A percentile compares a stretch with the other conserved stretches of the same genome.
These are phyloP conservation scores for Bothriochloa decipiens DNA, from an alignment of 176 grass and related monocot genomes.

Conservation along the genomic window DNA sequence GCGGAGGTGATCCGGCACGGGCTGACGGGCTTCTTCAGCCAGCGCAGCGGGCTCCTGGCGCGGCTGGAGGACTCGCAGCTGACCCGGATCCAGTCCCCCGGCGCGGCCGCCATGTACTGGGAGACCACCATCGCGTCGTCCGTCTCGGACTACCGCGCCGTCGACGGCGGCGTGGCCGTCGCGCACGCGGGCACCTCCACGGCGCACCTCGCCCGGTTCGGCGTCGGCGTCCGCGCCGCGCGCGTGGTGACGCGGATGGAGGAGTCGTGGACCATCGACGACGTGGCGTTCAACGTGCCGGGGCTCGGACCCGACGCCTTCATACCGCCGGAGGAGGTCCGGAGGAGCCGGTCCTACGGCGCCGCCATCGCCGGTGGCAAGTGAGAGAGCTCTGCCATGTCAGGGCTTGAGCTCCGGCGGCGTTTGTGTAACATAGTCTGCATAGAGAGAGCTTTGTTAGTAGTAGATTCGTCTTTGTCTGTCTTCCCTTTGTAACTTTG, in stretches of 20 bases:
- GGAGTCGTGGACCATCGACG: constrained; percentile 92
- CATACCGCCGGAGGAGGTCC: constrained; percentile 92
- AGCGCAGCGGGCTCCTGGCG: constrained; percentile 84
- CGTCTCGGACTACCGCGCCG: constrained; percentile 70
- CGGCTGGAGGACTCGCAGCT: constrained; percentile 86
- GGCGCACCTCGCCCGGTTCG: constrained; percentile 83
- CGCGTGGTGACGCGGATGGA: constrained; percentile 90
- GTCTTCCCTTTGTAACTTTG: constrained; percentile 24
- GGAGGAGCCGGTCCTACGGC: constrained; percentile 67
- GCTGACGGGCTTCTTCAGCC: constrained; percentile 93
- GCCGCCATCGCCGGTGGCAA: constrained; percentile 52
- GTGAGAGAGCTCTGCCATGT: constrained; percentile 3
- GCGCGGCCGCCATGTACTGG: constrained; percentile 92
- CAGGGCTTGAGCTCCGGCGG: neutral
- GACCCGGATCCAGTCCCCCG: constrained; percentile 91
- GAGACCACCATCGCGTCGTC: constrained; percentile 79
- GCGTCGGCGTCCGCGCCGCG: constrained; percentile 70
- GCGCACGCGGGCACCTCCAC: constrained; percentile 76
- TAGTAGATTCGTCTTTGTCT: constrained; percentile 31
- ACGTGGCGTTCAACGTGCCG: constrained; percentile 87
- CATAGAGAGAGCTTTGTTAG: constrained; percentile 32
- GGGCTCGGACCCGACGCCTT: constrained; percentile 82
- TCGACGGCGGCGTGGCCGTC: constrained; percentile 65
- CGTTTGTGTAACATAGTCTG: constrained; percentile 9
- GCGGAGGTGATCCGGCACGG: constrained; percentile 94